Base-by-base conservation (phyloP, 2,329 filamentous ascomycete species). In the Trichoderma citrinoviride region DNA sequence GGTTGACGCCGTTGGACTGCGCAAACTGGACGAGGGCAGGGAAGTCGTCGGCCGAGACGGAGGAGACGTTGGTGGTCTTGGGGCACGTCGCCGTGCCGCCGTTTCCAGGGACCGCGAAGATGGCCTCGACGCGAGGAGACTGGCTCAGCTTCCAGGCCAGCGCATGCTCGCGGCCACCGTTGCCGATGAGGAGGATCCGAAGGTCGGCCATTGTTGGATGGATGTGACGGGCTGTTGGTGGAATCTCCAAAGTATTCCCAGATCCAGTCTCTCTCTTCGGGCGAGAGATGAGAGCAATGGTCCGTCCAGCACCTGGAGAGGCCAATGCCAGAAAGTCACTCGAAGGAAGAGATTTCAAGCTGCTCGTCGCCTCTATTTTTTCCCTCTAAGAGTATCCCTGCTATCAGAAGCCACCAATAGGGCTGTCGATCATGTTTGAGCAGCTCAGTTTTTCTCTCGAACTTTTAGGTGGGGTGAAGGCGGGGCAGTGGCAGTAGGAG, bases 101-200 rank as follows among this genome's bases (percentile, higher is more conserved):
- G 78, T 98, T 98, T 67, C 94, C 94, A 15, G 87, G 87, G 50
- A 87, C 85, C 49, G 81, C 85, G 70, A 85, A 82, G 74, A 98
- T 94, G 71, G 87, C 84, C 72, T 92, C 87, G 67, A 97, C 91
- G 52, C 84, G 83, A 47, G 88, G 82, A 17, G 93, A 97, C 77
- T 96, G 90, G 73, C 89, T 87, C 68, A 98, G 83, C 80, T 96
- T 97, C 93, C 93, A 98, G 47, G 93, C 93, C 68, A 97, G 85
- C 53, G 93, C 92, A 79, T 98, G 93, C 80, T 99, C 95, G 72
- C 95, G 89, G 71, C 94, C 95, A 70, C 95, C 95, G 75, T 94
- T 96, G 73, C 95, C 94, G 70, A 98, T 88, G 68, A 98, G 87
- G 68, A 98, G 88, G 71, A 97, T 84, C 71, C 88, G 85, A 68